phyloP scores from a whole-genome alignment of 768 basidiomycete species.

The Kwoniella bestiolae region DNA sequence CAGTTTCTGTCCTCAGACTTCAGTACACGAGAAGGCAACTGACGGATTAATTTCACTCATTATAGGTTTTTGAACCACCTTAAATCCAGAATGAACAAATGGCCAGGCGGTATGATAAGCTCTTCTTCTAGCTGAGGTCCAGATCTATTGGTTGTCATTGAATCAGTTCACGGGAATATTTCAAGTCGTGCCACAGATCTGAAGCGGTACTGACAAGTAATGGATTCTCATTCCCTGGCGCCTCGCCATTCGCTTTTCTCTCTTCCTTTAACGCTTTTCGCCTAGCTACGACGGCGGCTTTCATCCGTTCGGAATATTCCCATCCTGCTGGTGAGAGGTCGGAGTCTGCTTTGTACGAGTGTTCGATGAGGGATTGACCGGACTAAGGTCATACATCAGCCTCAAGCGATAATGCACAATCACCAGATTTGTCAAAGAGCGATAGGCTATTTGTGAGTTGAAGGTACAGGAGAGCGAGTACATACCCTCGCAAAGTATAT shows the following conservation, averaged over 20 bases:
- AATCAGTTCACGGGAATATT: neutral
- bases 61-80: constrained; percentile 88
- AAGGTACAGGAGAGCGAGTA: constrained; percentile 15
- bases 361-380: constrained; percentile 97
- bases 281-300: constrained; percentile 84
- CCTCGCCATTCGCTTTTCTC: constrained; percentile 62
- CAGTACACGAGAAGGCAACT: constrained; percentile 29
- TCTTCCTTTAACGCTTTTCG: constrained; percentile 76
- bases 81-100: constrained; percentile 67
- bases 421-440: too few relatives aligned
- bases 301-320: constrained; percentile 89
- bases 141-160: constrained; percentile 66
- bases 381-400: constrained; percentile 64
- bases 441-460: too few relatives aligned
- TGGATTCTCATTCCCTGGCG: constrained; percentile 60
- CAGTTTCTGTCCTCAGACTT: neutral
- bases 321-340: constrained; percentile 93
- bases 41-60: constrained; percentile 99
- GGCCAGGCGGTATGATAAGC: constrained; percentile 98
- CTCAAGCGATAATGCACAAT: too few relatives aligned
- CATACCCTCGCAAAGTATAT: constrained; percentile 95
- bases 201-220: constrained; percentile 48
- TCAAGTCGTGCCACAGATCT: neutral
- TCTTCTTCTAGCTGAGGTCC: constrained; percentile 92
- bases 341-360: constrained; percentile 97